Evolutionary conservation across 441 rosid species (phyloP), one percentile per base, ranked within the genome.

Genomic region (Jatropha podagrica): DNA sequence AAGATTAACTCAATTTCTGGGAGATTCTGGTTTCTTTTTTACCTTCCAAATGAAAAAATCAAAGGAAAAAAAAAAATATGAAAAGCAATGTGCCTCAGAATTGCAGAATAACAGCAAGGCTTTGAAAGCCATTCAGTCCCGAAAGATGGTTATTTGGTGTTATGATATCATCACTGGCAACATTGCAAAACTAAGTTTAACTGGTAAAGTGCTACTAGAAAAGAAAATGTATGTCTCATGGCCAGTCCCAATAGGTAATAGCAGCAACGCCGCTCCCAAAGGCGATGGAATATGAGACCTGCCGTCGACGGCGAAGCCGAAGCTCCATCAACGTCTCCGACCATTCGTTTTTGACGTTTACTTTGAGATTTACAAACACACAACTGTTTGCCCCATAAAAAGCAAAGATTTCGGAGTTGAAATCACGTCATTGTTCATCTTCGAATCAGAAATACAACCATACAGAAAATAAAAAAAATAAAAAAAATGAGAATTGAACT

Each of bases 201-300:
- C 23, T 23, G 23, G 23, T 23, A 23, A 23, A 23, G 23, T 23
- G 23, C 23, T 23, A 0, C 23, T 23, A 23, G 23, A 23, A 4
- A 11, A 42, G 42, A n/a, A 8, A 40, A 78, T 87, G 85, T 84
- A 27, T 69, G 85, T 77, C 91, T 84, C 87, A 87, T 85, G 88
- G 88, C 86, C 84, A 78, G 76, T 86, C 91, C 89, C 85, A 84
- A 65, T 54, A 76, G 61, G 86, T 86, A 79, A 88, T 72, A 72
- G 88, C 89, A 70, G 81, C 89, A 64, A 88, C 80, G 88, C 88
- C 69, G 89, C 88, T 86, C 76, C 82, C 77, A 85, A 86, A 84
- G 91, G 89, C 85, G 75, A 83, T 83, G 88, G 89, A 86, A 86
- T 86, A 88, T 84, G 88, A 83, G 85, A 78, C 87, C 79, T 5